Evolutionary conservation across 139 green algal genomes (phyloP).

Genomic region (Mesotaenium endlicherianum): DNA sequence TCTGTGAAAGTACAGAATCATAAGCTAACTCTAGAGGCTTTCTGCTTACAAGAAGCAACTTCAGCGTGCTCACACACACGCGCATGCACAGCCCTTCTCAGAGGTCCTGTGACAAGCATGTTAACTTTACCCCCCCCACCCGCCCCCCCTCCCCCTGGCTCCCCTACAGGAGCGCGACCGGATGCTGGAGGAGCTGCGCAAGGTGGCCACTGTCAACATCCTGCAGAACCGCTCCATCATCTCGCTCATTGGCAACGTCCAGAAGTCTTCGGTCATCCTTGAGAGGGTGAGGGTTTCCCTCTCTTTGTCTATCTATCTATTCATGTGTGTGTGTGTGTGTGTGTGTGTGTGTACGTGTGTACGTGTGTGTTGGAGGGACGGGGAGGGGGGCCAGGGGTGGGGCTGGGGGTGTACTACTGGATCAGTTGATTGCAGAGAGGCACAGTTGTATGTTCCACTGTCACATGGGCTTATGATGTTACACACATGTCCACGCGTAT

Average conservation of each 20-base stretch:
- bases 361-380: background rate
- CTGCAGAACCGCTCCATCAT: constrained; percentile 78
- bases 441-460: background rate
- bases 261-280: constrained; percentile 49
- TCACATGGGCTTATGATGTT: background rate
- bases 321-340: background rate
- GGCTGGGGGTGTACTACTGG: background rate
- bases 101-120: too few relatives aligned
- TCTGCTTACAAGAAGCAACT: too few relatives aligned
- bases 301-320: background rate
- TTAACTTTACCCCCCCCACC: too few relatives aligned
- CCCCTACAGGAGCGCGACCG: constrained; percentile 76
- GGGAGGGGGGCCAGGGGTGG: background rate
- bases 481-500: too few relatives aligned
- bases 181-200: constrained; percentile 69
- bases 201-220: constrained; percentile 62
- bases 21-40: too few relatives aligned
- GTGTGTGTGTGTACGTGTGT: background rate
- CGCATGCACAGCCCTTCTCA: too few relatives aligned
- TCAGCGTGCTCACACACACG: too few relatives aligned
- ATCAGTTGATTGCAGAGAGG: too few relatives aligned
- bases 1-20: too few relatives aligned
- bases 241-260: constrained; percentile 92
- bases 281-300: constrained; percentile 55
- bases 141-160: too few relatives aligned